Base-by-base conservation (phyloP, 257 asterid genomes). In the Solanum infundibuliforme region DNA sequence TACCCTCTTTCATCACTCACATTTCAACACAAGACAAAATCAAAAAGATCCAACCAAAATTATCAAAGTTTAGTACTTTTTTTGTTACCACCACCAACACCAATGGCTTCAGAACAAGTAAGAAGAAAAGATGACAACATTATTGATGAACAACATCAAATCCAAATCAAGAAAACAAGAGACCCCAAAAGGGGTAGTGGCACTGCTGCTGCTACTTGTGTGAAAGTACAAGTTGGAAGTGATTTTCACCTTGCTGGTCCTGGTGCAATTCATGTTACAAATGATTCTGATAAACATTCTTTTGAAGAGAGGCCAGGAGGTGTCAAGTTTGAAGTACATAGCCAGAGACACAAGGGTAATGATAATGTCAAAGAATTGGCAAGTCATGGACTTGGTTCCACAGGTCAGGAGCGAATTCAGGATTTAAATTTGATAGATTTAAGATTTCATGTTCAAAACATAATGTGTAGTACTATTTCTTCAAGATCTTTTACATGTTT, bases 131-230 rank as follows among this genome's bases (percentile, higher is more conserved):
- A 72, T 18, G 43, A 72, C 10, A 86, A 90, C 73, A 89, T 65
- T 8, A 87, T 86, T 0, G 92, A 86, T 5, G 95, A 93, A 82
- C 87, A 93, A 81, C 87, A 91, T 0, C 77, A 83, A 2, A 31
- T 86, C 0, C 90, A 88, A 5, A 89, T 94, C 62, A 94, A 92
- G 90, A 94, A 91, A 87, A 96, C 92, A 39, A 90, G 60, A 60
- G 95, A 91, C 18, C 95, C 98, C 5, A 93, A 90, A 87, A 90
- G 91, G 91, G 86, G 92, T 2, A 75, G 91, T 62, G 95, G 90
- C 89, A 75, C 95, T 35, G 91, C 90, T 8, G 89, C 93, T 0
- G 92, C 95, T 35, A 91, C 91, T 8, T 88, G 91, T 0, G 93
- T 76, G 8, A 90, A 89, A 71, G 87, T 89, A 2, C 72, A 36